Evolutionary conservation across 2,329 filamentous ascomycete genomes (phyloP).

Genomic region (Clarireedia homoeocarpa): DNA sequence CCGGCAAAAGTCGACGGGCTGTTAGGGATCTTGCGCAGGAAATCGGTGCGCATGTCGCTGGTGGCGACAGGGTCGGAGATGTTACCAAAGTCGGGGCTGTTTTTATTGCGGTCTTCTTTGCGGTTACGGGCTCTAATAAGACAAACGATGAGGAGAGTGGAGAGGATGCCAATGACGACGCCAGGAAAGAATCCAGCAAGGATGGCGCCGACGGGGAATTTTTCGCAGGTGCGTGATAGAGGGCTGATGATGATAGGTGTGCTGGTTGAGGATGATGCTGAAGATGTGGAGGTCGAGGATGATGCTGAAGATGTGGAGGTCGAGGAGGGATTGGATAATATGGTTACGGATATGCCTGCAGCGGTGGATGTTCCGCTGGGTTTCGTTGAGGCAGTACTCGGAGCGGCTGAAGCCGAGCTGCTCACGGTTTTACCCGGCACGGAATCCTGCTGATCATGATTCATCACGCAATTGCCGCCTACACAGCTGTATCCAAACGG

Average conservation of each 20-base stretch:
- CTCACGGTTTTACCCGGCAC: slow-evolving; percentile 21
- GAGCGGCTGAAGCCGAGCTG: slow-evolving; percentile 17
- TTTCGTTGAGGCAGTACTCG: not conserved
- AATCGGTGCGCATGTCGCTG: slow-evolving; percentile 42
- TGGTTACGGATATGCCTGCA: not conserved
- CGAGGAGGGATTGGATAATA: slow-evolving; percentile 16
- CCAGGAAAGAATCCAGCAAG: slow-evolving; percentile 35
- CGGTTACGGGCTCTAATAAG: slow-evolving; percentile 25
- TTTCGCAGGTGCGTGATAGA: slow-evolving; percentile 15
- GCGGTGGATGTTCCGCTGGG: not conserved
- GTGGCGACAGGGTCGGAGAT: slow-evolving; percentile 45
- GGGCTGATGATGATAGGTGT: not conserved
- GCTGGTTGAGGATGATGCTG: not conserved
- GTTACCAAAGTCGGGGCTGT: slow-evolving; percentile 39
- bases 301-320: slow-evolving; percentile 9
- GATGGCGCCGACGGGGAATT: slow-evolving; percentile 18
- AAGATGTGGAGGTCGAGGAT: slow-evolving; percentile 14
- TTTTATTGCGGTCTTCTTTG: slow-evolving; percentile 23
- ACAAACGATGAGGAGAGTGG: slow-evolving; percentile 34
- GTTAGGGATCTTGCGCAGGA: slow-evolving; percentile 35
- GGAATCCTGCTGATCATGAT: slow-evolving; percentile 41
- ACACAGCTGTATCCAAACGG: slow-evolving; percentile 63
- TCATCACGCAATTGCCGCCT: slow-evolving; percentile 39
- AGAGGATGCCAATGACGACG: slow-evolving; percentile 38
- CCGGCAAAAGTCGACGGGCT: slow-evolving; percentile 16